These are phyloP conservation scores for Obelidium mucronatum DNA, from an alignment of 192 early-diverging fungal genomes.

Conservation along the genomic window DNA sequence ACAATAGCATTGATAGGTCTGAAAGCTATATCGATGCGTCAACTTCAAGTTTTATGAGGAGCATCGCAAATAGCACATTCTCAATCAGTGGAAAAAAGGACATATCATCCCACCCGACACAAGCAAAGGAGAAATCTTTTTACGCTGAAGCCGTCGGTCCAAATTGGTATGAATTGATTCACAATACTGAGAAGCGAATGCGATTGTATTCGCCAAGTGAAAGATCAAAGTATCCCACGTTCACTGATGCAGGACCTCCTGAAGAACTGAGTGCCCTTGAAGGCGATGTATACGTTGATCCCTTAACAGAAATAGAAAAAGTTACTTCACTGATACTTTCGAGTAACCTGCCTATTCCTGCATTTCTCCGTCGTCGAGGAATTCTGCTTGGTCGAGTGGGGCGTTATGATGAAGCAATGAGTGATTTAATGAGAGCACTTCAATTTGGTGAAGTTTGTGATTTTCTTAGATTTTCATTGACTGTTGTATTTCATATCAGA, in stretches of 20 bases:
- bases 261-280: conserved; percentile 33
- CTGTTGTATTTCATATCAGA: conserved; percentile 35
- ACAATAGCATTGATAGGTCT: neutral
- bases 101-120: conserved; percentile 4
- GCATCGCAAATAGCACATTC: neutral
- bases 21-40: conserved; percentile 1
- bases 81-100: neutral
- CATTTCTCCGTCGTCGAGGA: conserved; percentile 51
- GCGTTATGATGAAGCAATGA: conserved; percentile 45
- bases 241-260: conserved; percentile 43
- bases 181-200: conserved; percentile 36
- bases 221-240: conserved; percentile 50
- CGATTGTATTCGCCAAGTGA: conserved; percentile 44
- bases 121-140: conserved; percentile 13
- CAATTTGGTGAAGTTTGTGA: conserved; percentile 41
- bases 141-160: conserved; percentile 24
- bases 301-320: conserved; percentile 43
- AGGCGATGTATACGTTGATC: conserved; percentile 31
- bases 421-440: conserved; percentile 56
- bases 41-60: too few species aligned
- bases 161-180: conserved; percentile 46
- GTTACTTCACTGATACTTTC: conserved; percentile 44
- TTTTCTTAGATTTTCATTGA: neutral
- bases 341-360: conserved; percentile 50
- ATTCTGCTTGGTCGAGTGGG: conserved; percentile 45